Base-by-base conservation (phyloP, 2,329 filamentous ascomycete genomes). In the Pseudogymnoascus sp. region DNA sequence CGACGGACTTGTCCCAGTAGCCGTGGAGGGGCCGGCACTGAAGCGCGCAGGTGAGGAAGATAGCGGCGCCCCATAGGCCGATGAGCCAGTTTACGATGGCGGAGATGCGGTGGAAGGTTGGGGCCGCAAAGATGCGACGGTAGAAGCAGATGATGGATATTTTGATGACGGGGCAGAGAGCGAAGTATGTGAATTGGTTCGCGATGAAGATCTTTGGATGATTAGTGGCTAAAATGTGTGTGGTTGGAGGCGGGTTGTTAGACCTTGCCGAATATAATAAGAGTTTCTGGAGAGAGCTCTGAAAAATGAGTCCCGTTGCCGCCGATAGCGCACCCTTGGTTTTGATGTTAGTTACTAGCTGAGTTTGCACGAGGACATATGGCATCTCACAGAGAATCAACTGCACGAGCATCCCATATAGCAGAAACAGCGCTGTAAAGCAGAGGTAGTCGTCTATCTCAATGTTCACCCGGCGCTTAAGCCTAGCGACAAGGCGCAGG, bases 1-100 rank as follows among this genome's bases (percentile, higher is more conserved):
- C 61, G 14, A 67, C 63, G 1, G 65, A 65, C 37, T 63, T 64
- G 23, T 69, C 64, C 52, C 66, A 69, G 63, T 64, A 68, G 60
- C 55, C 68, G 1, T 61, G 61, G 11, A 67, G 49, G 0, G 66
- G 65, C 2, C 60, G 43, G 52, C 67, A 70, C 14, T 65, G 65
- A 2, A 67, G 68, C 3, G 65, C 63, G 26, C 65, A 68, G 43
- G 66, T 64, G 14, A 45, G 43, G 45, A 55, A 55, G 26, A 55
- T 55, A n/a, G 26, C 45, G 26, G 45, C 26, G 26, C 26, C 45
- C 61, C 63, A 67, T 1, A 64, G 64, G 2, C 59, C 55, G 49
- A 69, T 62, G 7, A 60, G 64, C 67, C 68, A 69, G 8, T 60
- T 16, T 12, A 69, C 21, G 10, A 66, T 65, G 29, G 65, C 66